Base-by-base conservation (phyloP, 2,329 filamentous ascomycete species). In the Kalmusia sp. region DNA sequence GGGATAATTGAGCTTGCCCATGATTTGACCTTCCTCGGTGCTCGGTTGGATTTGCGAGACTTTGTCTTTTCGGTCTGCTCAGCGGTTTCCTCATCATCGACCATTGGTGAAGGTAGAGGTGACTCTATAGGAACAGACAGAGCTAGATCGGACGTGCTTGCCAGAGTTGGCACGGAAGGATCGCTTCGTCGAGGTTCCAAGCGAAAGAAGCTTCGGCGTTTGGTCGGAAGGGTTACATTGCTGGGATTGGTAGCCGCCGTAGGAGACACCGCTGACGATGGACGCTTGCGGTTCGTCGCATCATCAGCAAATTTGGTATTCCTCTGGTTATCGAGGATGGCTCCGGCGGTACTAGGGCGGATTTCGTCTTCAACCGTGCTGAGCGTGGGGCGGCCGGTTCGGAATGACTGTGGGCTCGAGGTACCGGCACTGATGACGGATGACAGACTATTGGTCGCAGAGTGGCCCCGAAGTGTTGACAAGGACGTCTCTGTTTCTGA, bases 401-500 rank as follows among this genome's bases (percentile, higher is more conserved):
- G 75, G 76, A 74, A 63, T 14, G 76, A 72, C 8, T 73, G 71
- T 19, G 79, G 78, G 57, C 76, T 79, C 15, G 77, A 72, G 9
- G 80, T 82, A 11, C 82, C 82, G 9, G 81, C 70, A 45, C 89
- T 91, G 4, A 90, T 79, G 35, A 93, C 80, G 0, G 91, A 96
- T 4, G 90, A 92, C 40, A 95, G 86, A 72, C 90, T 96, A 52
- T 88, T 89, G 22, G 89, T 89, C 28, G 91, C 82, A 1, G 88
- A 91, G 70, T 93, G 91, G 4, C 86, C 85, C 34, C 86, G 84
- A 15, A 87, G 82, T 0, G 90, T 92, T 1, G 82, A 82, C 49
- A 86, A 78, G 2, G 89, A 95, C 68, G 88, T 92, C 39, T 91
- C 88, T 0, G 91, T 92, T 70, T 95, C 92, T 17, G 87, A 93